Evolutionary conservation across 768 basidiomycete species (phyloP), one percentile per base, ranked within the genome.

Genomic region (Pleurotus citrinopileatus): DNA sequence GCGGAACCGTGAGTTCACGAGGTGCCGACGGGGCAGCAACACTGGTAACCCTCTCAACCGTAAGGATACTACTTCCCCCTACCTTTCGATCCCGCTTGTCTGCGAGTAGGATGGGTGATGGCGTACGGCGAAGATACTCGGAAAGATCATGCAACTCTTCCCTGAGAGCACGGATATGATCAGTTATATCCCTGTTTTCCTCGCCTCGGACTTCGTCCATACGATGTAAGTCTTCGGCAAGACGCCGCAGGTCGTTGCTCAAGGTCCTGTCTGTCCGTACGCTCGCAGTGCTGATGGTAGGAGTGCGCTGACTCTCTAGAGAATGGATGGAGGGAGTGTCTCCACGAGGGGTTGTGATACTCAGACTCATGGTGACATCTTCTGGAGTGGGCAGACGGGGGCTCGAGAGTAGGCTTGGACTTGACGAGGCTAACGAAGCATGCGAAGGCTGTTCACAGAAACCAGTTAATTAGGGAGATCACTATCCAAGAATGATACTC

Each of bases 141-240:
- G 83, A 79, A 9, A 94, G 73, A 42, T 84, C 81, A 10, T 74
- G 75, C 2, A 96, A 70, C 58, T 89, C 84, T 32, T 85, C 75
- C 54, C 87, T 80, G 34, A 97, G 81, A 0, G 83, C 79, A 48
- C 80, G 79, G 3, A 96, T 74, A 62, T 88, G 84, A 42, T 81
- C 82, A 0, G 78, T 75, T 6, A 94, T 63, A 13, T 85, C 84
- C 23, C 80, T 74, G 26, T 76, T 80, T 59, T 94, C 89, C 2
- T 80, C 73, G 0, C 82, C 84, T 51, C 88, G 73, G 15, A 74
- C 71, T 27, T 78, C 72, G 59, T 92, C 83, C 53, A 75, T 76
- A 2, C 67, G 63, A 7, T 72, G 73, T 10, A 92, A 62, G 50
- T 89, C 84, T 48, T 89, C 82, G 1, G 71, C 74, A 8, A 82